phyloP scores from a whole-genome alignment of 83 land plant species.

The Isoetes engelmannii region DNA sequence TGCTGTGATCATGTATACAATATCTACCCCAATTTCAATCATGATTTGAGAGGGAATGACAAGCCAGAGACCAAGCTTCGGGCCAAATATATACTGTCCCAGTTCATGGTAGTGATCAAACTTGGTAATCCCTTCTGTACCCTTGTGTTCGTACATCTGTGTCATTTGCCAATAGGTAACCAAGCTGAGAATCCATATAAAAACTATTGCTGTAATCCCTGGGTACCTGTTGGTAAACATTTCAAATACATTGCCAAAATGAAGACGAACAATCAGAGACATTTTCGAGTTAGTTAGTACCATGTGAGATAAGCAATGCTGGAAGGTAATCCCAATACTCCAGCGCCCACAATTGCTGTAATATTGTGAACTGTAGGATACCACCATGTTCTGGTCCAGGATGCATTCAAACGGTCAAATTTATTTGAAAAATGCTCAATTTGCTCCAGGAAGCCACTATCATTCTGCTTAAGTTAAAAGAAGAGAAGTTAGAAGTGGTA shows the following conservation, averaged over 20 bases:
- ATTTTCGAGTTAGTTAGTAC: neutral
- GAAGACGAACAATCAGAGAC: no score
- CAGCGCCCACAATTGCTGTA: neutral
- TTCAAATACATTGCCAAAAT: no score
- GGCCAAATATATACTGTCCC: neutral
- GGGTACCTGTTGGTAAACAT: no score
- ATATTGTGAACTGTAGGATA: neutral
- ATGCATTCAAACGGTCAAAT: neutral
- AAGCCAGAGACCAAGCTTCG: constrained; percentile 5
- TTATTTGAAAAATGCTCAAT: no score
- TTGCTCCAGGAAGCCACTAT: no score
- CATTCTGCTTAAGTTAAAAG: no score
- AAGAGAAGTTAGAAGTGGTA: no score
- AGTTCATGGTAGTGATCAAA: constrained; percentile 5
- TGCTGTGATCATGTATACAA: neutral
- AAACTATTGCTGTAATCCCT: no score
- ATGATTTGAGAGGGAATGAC: neutral
- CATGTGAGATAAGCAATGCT: neutral
- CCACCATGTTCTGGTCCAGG: neutral
- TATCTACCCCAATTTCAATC: constrained; percentile 3
- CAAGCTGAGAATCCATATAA: neutral
- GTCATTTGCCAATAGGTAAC: constrained; percentile 3
- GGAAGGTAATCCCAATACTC: neutral
- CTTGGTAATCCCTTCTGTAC: neutral
- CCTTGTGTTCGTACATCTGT: neutral